These are phyloP conservation scores for Tolypocladium endophyticum DNA, from an alignment of 2,329 filamentous ascomycete species.

Conservation along the genomic window DNA sequence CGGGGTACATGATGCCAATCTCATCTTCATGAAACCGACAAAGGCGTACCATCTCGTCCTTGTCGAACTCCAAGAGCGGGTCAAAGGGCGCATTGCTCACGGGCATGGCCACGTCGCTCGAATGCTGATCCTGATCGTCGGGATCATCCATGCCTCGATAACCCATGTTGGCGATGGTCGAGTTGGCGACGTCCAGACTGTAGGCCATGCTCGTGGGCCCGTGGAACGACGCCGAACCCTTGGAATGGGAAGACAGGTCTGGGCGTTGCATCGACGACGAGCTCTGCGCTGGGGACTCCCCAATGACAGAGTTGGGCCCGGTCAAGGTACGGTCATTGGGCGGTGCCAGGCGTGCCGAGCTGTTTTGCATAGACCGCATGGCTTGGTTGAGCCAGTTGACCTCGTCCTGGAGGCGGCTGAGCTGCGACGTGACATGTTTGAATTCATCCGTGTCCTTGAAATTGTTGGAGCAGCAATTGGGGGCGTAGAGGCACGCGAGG, in stretches of 20 bases:
- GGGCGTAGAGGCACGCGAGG: conserved; percentile 53
- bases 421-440: conserved; percentile 66
- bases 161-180: conserved; percentile 80
- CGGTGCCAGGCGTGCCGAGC: conserved; percentile 33
- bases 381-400: conserved; percentile 67
- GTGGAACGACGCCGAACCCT: conserved; percentile 56
- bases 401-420: conserved; percentile 70
- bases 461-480: conserved; percentile 60
- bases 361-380: conserved; percentile 56
- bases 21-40: conserved; percentile 80
- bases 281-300: conserved; percentile 33
- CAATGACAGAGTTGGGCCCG: conserved; percentile 17
- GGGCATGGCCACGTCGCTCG: conserved; percentile 8
- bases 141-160: conserved; percentile 56
- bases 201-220: conserved; percentile 81
- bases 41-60: conserved; percentile 70
- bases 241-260: conserved; percentile 31
- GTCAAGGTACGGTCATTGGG: conserved; percentile 31
- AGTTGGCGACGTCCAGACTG: conserved; percentile 77
- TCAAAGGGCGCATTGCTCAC: conserved; percentile 42
- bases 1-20: conserved; percentile 84
- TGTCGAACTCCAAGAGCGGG: conserved; percentile 68
- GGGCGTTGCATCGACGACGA: conserved; percentile 26
- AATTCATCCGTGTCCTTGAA: conserved; percentile 93
- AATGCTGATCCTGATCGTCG: conserved; percentile 42